Conservation (phyloP, 257 asterid species). For the Verbena officinalis region DNA sequence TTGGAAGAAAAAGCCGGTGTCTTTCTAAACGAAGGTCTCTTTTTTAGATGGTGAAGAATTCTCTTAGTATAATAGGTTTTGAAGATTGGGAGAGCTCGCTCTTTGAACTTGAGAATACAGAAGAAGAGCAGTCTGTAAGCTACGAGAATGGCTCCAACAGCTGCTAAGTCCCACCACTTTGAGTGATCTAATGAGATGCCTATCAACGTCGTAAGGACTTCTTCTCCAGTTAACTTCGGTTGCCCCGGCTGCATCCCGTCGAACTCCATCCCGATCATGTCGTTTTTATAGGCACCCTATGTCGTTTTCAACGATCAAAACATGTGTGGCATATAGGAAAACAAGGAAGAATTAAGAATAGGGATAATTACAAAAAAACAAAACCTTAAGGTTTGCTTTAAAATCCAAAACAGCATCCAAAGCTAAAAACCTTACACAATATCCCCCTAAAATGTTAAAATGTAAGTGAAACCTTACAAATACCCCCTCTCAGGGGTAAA, state of each 20-base stretch:
- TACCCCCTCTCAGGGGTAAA: too few relatives aligned
- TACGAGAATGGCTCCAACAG: constrained; percentile 52
- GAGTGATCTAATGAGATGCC: constrained; percentile 66
- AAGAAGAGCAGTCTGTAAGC: constrained; percentile 64
- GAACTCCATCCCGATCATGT: constrained; percentile 80
- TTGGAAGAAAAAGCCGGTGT: constrained; percentile 57
- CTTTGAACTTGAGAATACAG: constrained; percentile 69
- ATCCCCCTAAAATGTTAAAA: too few relatives aligned
- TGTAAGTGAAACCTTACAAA: too few relatives aligned
- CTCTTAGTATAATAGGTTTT: constrained; percentile 45
- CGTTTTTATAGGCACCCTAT: constrained; percentile 91
- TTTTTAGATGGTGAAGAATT: constrained; percentile 60
- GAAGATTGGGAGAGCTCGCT: constrained; percentile 63
- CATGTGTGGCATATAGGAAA: too few relatives aligned
- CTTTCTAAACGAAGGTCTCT: constrained; percentile 81
- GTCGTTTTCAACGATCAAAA: too few relatives aligned
- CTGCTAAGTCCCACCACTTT: constrained; percentile 94
- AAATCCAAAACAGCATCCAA: too few relatives aligned
- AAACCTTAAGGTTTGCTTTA: too few relatives aligned
- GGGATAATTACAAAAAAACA: too few relatives aligned
- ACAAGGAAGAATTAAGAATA: too few relatives aligned
- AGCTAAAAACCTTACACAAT: too few relatives aligned
- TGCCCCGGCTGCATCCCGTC: constrained; percentile 45
- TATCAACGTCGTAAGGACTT: constrained; percentile 47
- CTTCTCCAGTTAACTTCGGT: constrained; percentile 65